Evolutionary conservation across 2,329 filamentous ascomycete genomes (phyloP).

Genomic region (Colletotrichum gloeosporioides): DNA sequence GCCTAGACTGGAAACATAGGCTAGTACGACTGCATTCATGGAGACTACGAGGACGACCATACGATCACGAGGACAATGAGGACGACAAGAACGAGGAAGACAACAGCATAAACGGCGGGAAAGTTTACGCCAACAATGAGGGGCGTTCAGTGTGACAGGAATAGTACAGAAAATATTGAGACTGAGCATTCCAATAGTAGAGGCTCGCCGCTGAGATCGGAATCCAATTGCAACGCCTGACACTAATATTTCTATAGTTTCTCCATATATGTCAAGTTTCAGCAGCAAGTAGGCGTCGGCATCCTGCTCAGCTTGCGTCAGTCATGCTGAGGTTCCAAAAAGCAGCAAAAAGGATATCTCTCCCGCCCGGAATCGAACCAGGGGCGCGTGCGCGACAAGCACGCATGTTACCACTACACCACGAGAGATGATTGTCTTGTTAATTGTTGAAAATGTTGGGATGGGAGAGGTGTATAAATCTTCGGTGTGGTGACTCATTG

Average conservation of each 20-base stretch:
- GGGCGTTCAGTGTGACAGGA: not conserved
- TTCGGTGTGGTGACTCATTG: not conserved
- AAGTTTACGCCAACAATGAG: not conserved
- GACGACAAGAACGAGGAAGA: not conserved
- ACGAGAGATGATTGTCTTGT: not conserved
- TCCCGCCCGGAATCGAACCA: not conserved
- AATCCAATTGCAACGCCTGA: not conserved
- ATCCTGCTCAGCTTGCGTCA: not conserved
- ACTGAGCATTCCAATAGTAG: not conserved
- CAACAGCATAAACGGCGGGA: not conserved
- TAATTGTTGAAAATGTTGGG: not conserved
- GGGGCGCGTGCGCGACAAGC: not conserved
- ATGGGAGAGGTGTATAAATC: not conserved
- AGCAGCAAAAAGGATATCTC: not conserved
- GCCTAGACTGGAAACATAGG: not conserved
- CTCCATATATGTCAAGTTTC: not conserved
- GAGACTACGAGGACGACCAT: not conserved
- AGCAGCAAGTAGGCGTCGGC: not conserved
- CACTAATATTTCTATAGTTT: accelerated
- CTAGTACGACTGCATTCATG: not conserved
- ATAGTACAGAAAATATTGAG: not conserved
- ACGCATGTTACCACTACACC: not conserved
- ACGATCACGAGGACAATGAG: not conserved
- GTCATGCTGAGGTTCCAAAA: not conserved
- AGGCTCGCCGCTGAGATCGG: no score